Conservation (phyloP, 768 basidiomycete genomes). For the Agrocybe pediades region DNA sequence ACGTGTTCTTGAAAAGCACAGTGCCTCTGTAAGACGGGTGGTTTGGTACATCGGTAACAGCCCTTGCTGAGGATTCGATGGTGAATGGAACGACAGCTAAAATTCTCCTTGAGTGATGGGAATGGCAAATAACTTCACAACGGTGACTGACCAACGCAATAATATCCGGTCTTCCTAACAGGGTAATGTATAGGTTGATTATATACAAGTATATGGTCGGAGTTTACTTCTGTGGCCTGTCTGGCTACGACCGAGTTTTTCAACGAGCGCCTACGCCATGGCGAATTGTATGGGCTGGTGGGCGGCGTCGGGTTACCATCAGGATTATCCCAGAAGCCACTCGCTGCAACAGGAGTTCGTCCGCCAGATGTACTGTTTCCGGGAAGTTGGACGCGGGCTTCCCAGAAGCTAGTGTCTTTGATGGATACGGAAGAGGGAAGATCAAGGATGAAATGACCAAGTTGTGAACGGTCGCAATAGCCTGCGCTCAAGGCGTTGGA, state of each 20-base stretch:
- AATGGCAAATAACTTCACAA: not conserved
- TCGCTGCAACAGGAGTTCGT: slow-evolving; percentile 22
- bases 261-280: slow-evolving; percentile 39
- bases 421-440: slow-evolving; percentile 62
- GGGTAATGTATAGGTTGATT: slow-evolving; percentile 76
- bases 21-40: slow-evolving; percentile 81
- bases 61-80: slow-evolving; percentile 45
- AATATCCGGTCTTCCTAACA: slow-evolving; percentile 89
- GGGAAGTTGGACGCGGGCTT: slow-evolving; percentile 71
- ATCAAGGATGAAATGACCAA: slow-evolving; percentile 90
- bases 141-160: slow-evolving; percentile 81
- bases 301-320: slow-evolving; percentile 60
- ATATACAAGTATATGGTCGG: slow-evolving; percentile 56
- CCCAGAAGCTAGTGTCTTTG: slow-evolving; percentile 86
- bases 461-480: slow-evolving; percentile 65
- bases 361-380: slow-evolving; percentile 31
- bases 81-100: slow-evolving; percentile 89
- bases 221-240: slow-evolving; percentile 43
- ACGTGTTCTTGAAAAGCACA: slow-evolving; percentile 86
- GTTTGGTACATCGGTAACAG: slow-evolving; percentile 51
- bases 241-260: slow-evolving; percentile 14
- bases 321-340: slow-evolving; percentile 58
- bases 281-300: slow-evolving; percentile 45
- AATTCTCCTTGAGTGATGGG: not conserved
- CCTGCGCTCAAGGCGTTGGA: slow-evolving; percentile 71